Percentiles rank a stretch among this genome's conserved stretches.
These are phyloP conservation scores for Magnaporthiopsis rhizophila DNA, from an alignment of 2,329 filamentous ascomycete genomes.

Conservation along the genomic window DNA sequence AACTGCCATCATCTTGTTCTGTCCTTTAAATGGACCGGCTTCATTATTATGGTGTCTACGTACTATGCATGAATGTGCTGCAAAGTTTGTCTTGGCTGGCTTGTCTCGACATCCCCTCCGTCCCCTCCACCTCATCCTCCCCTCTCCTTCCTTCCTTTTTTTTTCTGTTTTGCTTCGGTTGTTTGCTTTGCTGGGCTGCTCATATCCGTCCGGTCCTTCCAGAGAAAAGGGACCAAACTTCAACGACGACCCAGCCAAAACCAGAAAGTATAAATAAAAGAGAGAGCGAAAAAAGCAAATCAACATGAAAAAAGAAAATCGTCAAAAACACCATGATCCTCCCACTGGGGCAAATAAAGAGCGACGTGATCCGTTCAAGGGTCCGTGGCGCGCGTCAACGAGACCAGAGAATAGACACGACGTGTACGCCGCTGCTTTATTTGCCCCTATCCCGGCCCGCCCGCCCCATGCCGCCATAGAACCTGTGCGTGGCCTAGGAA, in stretches of 20 bases:
- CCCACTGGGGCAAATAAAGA: background rate
- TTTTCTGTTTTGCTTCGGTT: background rate
- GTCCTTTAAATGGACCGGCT: conserved; percentile 2
- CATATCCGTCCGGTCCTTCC: too few species aligned
- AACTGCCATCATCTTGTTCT: background rate
- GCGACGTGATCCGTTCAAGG: background rate
- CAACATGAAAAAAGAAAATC: conserved; percentile 8
- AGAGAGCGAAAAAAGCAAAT: background rate
- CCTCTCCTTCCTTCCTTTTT: background rate
- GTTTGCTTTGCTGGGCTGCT: background rate
- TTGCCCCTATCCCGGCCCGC: background rate
- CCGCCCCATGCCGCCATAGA: background rate
- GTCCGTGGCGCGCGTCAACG: background rate
- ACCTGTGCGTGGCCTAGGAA: background rate
- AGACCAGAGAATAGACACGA: background rate
- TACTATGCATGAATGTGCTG: background rate
- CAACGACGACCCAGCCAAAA: background rate
- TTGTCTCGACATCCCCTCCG: background rate
- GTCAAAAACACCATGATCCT: conserved; percentile 5
- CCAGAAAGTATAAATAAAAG: background rate
- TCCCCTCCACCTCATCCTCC: background rate
- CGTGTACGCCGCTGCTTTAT: background rate
- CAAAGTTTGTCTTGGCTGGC: background rate
- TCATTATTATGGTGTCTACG: conserved; percentile 9
- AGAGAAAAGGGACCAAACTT: background rate